Conservation (phyloP, 2,329 filamentous ascomycete species). For the Corynespora cassiicola region DNA sequence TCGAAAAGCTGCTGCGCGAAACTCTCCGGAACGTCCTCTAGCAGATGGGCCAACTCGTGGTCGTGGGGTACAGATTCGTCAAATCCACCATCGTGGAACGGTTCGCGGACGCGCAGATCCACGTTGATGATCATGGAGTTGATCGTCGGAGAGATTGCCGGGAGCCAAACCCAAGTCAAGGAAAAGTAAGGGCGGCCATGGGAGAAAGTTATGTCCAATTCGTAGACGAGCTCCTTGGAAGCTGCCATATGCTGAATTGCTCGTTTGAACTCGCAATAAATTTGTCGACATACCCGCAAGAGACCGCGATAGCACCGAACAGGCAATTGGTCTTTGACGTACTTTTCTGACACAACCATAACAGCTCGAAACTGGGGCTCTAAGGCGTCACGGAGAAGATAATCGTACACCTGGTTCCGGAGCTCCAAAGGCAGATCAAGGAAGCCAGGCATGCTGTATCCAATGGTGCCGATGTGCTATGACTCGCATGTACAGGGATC, state of each 20-base stretch:
- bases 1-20: slow-evolving; percentile 39
- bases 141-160: slow-evolving; percentile 33
- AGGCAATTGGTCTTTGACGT: slow-evolving; percentile 35
- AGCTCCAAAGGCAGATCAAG: slow-evolving; percentile 36
- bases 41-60: slow-evolving; percentile 28
- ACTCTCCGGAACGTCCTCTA: slow-evolving; percentile 30
- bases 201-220: slow-evolving; percentile 34
- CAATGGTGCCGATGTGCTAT: too few relatives aligned
- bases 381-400: slow-evolving; percentile 28
- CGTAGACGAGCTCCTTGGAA: slow-evolving; percentile 30
- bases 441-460: slow-evolving; percentile 30
- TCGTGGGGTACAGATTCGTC: slow-evolving; percentile 26
- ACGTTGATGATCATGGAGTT: slow-evolving; percentile 37
- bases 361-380: slow-evolving; percentile 32
- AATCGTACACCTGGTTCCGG: slow-evolving; percentile 35
- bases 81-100: slow-evolving; percentile 17
- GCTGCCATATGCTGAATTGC: slow-evolving; percentile 33
- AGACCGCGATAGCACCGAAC: slow-evolving; percentile 35
- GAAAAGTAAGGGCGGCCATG: slow-evolving; percentile 42
- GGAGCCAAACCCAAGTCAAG: slow-evolving; percentile 34
- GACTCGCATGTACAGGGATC: slow-evolving; percentile 12
- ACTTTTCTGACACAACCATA: slow-evolving; percentile 34
- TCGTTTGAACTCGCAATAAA: slow-evolving; percentile 31
- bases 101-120: slow-evolving; percentile 35
- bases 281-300: slow-evolving; percentile 28